Evolutionary conservation across 805 yeast genomes (phyloP).

Genomic region (Yamadazyma kitorensis): DNA sequence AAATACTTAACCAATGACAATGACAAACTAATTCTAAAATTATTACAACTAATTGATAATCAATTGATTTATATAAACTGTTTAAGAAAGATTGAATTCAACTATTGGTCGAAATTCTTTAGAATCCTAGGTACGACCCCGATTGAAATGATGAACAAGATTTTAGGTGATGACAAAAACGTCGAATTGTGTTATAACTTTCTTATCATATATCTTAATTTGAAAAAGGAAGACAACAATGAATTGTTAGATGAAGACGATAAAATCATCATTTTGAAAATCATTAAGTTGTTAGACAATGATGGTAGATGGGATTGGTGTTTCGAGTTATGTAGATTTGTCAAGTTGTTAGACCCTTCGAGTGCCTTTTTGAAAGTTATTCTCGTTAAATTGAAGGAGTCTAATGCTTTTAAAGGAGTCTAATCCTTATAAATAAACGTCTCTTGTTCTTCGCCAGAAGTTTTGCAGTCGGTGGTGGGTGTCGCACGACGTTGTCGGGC

Average conservation of each 20-base stretch:
- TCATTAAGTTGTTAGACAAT: constrained; percentile 40
- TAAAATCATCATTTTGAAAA: constrained; percentile 38
- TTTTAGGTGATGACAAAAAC: constrained; percentile 25
- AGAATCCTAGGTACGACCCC: constrained; percentile 41
- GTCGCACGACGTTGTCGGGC: neutral
- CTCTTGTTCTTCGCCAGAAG: no score
- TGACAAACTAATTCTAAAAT: constrained; percentile 16
- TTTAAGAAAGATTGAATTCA: constrained; percentile 56
- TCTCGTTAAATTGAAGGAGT: no score
- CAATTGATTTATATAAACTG: constrained; percentile 47
- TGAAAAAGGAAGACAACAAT: constrained; percentile 38
- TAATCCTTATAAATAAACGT: no score
- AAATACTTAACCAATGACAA: constrained; percentile 34
- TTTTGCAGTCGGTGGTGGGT: neutral
- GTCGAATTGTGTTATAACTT: constrained; percentile 51
- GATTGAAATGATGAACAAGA: constrained; percentile 40
- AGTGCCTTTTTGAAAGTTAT: constrained; percentile 26
- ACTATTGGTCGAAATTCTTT: constrained; percentile 53
- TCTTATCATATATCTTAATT: constrained; percentile 50
- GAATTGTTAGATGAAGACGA: constrained; percentile 30
- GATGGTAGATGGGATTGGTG: constrained; percentile 50
- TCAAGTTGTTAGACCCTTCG: constrained; percentile 48
- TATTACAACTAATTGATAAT: constrained; percentile 9
- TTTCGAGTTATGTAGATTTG: constrained; percentile 52
- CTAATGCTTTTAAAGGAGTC: no score